Percentiles rank a stretch among this genome's conserved stretches.
Evolutionary conservation across 2,329 filamentous ascomycete species (phyloP).

Genomic region (Alternaria sp.): DNA sequence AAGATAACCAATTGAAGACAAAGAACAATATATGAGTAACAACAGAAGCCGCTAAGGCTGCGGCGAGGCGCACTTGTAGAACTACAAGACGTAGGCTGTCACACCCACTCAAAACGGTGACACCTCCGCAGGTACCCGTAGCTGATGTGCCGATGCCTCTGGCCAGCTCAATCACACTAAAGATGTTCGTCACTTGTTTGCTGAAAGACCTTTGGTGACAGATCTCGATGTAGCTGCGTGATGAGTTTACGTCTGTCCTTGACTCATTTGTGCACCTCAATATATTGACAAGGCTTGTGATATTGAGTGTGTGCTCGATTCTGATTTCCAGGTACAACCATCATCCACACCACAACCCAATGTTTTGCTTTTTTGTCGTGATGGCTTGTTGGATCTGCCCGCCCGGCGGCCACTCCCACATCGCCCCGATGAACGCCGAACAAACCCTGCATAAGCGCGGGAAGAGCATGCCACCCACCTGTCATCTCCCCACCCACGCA

Average conservation of each 20-base stretch:
- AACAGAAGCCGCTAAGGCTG: not conserved
- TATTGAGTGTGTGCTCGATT: not conserved
- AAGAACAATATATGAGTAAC: not conserved
- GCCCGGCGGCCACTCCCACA: not conserved
- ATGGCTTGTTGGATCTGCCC: not conserved
- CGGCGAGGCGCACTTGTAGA: not conserved
- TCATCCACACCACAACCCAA: too few species aligned
- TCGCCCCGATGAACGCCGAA: not conserved
- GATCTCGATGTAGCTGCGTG: not conserved
- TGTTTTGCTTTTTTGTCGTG: not conserved
- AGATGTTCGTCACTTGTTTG: not conserved
- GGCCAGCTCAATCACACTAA: not conserved
- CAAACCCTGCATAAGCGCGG: constrained; percentile 22
- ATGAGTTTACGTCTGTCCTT: not conserved
- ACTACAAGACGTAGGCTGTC: not conserved
- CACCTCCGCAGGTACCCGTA: constrained; percentile 5
- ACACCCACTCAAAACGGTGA: not conserved
- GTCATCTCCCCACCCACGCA: not conserved
- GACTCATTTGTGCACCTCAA: not conserved
- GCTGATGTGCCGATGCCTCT: not conserved
- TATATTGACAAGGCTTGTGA: not conserved
- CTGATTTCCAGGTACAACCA: not conserved
- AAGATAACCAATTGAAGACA: not conserved
- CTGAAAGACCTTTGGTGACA: not conserved
- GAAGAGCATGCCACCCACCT: not conserved